Evolutionary conservation across 345 rosid species (phyloP).

Genomic region (Rhodamnia rubescens): DNA sequence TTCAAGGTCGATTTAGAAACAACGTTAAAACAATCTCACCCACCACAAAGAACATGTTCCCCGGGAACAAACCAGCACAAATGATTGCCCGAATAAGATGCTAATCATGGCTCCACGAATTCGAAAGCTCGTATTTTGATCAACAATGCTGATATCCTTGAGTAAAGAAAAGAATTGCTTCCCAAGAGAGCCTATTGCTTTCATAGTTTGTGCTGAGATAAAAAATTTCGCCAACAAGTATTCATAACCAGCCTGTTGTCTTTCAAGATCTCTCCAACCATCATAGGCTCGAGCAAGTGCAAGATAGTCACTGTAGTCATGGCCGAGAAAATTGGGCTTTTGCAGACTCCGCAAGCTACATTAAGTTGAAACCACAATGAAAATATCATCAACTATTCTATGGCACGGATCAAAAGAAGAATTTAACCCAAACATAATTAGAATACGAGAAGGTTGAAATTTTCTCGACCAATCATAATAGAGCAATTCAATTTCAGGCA

Average conservation of each 20-base stretch:
- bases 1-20: no score
- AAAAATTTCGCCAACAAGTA: constrained; percentile 91
- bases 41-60: no score
- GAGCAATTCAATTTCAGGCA: neutral
- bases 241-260: constrained; percentile 59
- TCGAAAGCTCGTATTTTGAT: constrained; percentile 44
- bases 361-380: neutral
- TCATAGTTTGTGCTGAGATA: constrained; percentile 78
- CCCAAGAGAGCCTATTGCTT: constrained; percentile 81
- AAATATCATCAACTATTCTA: neutral
- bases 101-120: constrained; percentile 54
- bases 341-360: constrained; percentile 83
- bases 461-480: neutral
- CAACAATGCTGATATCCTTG: constrained; percentile 64
- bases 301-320: constrained; percentile 75
- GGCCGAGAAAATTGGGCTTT: constrained; percentile 68
- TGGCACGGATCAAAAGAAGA: neutral
- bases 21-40: no score
- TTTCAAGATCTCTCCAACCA: constrained; percentile 93
- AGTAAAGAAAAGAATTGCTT: constrained; percentile 72
- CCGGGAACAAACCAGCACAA: constrained; percentile 89
- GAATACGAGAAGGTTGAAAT: neutral
- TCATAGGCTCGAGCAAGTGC: constrained; percentile 73
- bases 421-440: neutral
- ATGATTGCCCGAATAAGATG: constrained; percentile 73